phyloP scores from a whole-genome alignment of 306 rosid species.

The Vigna nakashimae region DNA sequence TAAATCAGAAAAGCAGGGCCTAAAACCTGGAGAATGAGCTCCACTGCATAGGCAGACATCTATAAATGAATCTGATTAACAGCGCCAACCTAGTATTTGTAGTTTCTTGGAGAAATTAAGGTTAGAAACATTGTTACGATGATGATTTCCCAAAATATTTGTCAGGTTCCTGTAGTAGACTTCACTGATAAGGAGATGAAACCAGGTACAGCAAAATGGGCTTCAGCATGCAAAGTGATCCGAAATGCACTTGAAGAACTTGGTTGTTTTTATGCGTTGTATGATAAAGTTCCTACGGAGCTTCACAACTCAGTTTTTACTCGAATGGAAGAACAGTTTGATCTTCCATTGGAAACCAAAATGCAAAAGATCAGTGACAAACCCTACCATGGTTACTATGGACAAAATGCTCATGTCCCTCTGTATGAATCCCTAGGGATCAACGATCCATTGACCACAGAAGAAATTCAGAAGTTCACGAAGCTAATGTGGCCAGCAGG shows the following conservation, averaged over 20 bases:
- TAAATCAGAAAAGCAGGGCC: neutral
- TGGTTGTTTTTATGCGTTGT: conserved; percentile 40
- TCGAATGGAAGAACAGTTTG: conserved; percentile 41
- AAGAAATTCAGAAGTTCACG: conserved; percentile 42
- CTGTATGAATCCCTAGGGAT: conserved; percentile 43
- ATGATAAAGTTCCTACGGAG: conserved; percentile 36
- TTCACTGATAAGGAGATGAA: conserved; percentile 41
- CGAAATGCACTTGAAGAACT: conserved; percentile 43
- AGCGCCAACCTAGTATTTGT: neutral
- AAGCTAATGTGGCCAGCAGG: conserved; percentile 48
- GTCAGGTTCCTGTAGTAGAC: conserved; percentile 36
- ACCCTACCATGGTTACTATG: conserved; percentile 46
- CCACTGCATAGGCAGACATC: neutral
- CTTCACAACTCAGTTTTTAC: conserved; percentile 45
- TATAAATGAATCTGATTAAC: neutral
- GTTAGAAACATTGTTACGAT: neutral
- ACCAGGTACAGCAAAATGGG: conserved; percentile 29
- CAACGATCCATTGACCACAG: conserved; percentile 20
- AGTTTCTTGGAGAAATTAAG: neutral
- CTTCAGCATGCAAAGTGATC: conserved; percentile 37
- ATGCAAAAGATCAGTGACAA: conserved; percentile 33
- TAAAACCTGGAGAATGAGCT: neutral
- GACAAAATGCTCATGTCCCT: neutral
- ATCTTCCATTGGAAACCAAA: conserved; percentile 52
- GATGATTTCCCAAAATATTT: conserved; percentile 21